Evolutionary conservation across 2,329 filamentous ascomycete species (phyloP), one percentile per base, ranked within the genome.

Genomic region (Diaporthe nobilis): DNA sequence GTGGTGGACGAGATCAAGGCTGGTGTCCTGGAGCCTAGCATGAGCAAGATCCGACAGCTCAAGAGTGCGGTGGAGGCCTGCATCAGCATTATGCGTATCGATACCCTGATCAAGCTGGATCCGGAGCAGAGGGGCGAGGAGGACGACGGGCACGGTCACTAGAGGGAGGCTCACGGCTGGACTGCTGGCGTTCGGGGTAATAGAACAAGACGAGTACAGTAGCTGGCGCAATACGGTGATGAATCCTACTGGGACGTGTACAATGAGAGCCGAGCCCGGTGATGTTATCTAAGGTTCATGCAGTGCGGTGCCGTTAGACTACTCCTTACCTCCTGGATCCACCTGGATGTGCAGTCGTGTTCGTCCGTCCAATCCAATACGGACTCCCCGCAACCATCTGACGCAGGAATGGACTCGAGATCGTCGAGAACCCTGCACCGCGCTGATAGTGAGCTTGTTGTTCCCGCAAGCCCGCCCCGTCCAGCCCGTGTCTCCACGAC

Each of bases 41-140:
- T 99, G 89, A 98, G 96, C 91, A 99, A 99, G 90, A 91, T 99
- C 80, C 94, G 96, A 86, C 97, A 98, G 89, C 89, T 99, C 83
- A 99, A 99, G 93, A 97, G 94, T 86, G 97, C 97, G 39, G 97
- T 99, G 68, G 97, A 99, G 88, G 97, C 97, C 73, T 98, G 97
- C 86, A 98, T 99, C 85, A 94, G 95, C 83, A 98, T 99, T 84
- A 98, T 99, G 97, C 92, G 97, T 82, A 99, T 99, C 84, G 97
- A 99, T 88, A 98, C 97, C 79, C 90, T 99, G 86, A 98, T 99
- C 87, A 98, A 98, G 89, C 88, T 99, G 85, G 97, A 99, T 89
- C 96, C 96, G 25, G 95, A 98, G 88, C 91, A 93, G 88, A 90
- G 90, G 82, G 88, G 87, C 55, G 90, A 92, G 82, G 91, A 91